Evolutionary conservation across 208 protist species (phyloP).

Genomic region (Leishmania guyanensis): DNA sequence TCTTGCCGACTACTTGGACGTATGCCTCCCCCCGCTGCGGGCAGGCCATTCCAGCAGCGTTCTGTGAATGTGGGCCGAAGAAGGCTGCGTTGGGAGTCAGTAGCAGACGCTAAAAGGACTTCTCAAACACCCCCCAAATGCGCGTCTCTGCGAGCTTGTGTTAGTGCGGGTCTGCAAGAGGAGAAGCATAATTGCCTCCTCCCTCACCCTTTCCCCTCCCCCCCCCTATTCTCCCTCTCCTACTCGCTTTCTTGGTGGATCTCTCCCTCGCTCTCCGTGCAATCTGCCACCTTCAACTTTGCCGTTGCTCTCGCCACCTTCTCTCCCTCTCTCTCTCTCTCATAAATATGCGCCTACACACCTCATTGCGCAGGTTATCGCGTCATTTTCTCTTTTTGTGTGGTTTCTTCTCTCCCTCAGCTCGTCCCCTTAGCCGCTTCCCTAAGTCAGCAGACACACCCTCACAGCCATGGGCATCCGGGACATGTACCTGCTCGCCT

Average conservation of each 20-base stretch:
- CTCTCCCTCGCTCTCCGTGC: neutral
- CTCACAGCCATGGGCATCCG: constrained; percentile 37
- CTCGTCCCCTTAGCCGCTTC: neutral
- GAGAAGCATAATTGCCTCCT: neutral
- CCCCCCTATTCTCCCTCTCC: neutral
- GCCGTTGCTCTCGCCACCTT: neutral
- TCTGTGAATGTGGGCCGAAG: neutral
- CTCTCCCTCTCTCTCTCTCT: neutral
- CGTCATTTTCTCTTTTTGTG: neutral
- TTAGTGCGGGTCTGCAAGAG: neutral
- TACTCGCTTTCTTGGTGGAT: neutral
- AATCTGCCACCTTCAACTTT: neutral
- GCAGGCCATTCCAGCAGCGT: neutral
- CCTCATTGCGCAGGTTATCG: neutral
- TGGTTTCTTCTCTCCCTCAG: neutral
- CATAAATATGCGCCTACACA: neutral
- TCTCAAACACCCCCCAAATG: neutral
- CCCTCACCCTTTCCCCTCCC: neutral
- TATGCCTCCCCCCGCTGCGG: neutral
- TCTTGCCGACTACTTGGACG: too few relatives aligned
- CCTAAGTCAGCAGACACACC: neutral
- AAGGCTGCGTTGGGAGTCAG: neutral
- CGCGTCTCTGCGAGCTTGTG: neutral
- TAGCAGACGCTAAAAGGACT: neutral
- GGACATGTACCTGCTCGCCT: constrained; percentile 71